Conservation (phyloP, 305 asterid genomes). For the Plantago coronopus region DNA sequence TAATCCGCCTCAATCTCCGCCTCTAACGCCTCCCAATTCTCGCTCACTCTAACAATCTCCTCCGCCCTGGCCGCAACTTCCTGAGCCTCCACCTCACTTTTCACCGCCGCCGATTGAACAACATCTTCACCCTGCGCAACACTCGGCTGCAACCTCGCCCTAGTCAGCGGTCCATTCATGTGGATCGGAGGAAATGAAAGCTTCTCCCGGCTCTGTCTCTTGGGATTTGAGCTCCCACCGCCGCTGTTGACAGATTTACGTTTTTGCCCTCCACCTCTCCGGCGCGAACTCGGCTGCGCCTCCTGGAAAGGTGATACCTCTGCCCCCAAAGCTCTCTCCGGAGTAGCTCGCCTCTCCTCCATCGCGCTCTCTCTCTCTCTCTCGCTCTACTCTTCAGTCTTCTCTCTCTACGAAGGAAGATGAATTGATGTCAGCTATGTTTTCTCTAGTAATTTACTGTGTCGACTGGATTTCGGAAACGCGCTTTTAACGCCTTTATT, state of each 20-base stretch:
- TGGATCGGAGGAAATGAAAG: constrained; percentile 72
- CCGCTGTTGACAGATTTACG: constrained; percentile 66
- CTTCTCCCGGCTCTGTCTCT: constrained; percentile 91
- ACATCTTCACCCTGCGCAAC: constrained; percentile 33
- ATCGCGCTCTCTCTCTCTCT: too few relatives aligned
- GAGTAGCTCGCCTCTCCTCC: too few relatives aligned
- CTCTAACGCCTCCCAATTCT: constrained; percentile 74
- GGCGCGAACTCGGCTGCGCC: constrained; percentile 59
- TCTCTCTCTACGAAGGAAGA: too few relatives aligned
- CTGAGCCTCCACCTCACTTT: constrained; percentile 44
- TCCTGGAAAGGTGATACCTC: constrained; percentile 27
- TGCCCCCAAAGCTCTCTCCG: constrained; percentile 7
- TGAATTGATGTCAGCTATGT: too few relatives aligned
- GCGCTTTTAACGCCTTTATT: too few relatives aligned
- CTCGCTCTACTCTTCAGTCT: too few relatives aligned
- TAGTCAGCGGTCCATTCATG: constrained; percentile 83
- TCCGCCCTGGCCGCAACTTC: constrained; percentile 46
- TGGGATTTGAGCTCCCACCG: constrained; percentile 50
- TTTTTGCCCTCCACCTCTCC: constrained; percentile 80
- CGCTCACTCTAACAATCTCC: constrained; percentile 37
- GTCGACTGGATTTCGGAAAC: too few relatives aligned
- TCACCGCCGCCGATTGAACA: constrained; percentile 29
- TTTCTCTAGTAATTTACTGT: too few relatives aligned
- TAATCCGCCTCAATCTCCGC: constrained; percentile 73
- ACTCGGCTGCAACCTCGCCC: constrained; percentile 85